Conservation (phyloP, 768 basidiomycete species). For the Boletus vermiculosoides region DNA sequence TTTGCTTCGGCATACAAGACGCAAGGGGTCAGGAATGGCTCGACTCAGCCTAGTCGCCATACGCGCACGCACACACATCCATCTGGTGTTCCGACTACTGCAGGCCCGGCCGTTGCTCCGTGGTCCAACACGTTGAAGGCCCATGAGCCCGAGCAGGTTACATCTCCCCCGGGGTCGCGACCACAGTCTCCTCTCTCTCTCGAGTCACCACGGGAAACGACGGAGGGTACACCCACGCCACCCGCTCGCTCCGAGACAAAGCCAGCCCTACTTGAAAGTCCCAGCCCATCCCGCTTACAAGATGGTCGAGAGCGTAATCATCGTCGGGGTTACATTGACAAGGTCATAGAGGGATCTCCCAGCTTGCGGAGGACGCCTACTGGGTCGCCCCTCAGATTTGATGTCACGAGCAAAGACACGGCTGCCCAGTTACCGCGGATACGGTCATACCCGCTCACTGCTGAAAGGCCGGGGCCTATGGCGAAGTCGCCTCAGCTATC, state of each 20-base stretch:
- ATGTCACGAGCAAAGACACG: slow-evolving; percentile 21
- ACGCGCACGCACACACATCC: slow-evolving; percentile 51
- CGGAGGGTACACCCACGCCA: slow-evolving; percentile 8
- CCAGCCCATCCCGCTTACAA: slow-evolving; percentile 7
- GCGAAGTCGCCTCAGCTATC: slow-evolving; percentile 10
- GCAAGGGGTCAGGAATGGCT: slow-evolving; percentile 24
- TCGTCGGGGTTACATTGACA: slow-evolving; percentile 56
- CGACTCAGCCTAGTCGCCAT: slow-evolving; percentile 20
- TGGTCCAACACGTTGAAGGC: slow-evolving; percentile 30
- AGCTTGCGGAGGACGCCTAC: slow-evolving; percentile 47
- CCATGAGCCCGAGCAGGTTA: background rate
- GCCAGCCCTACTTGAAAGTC: slow-evolving; percentile 4
- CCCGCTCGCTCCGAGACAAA: slow-evolving; percentile 13
- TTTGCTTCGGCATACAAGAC: slow-evolving; percentile 50
- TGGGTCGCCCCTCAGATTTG: slow-evolving; percentile 40
- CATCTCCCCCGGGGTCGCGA: background rate
- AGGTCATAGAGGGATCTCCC: slow-evolving; percentile 30
- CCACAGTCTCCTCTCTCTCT: slow-evolving; percentile 19
- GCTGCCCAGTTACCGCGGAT: slow-evolving; percentile 29
- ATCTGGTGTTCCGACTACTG: slow-evolving; percentile 38
- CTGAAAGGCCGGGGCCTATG: background rate
- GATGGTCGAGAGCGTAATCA: slow-evolving; percentile 45
- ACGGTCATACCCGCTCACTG: slow-evolving; percentile 38
- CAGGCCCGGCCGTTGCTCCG: slow-evolving; percentile 37
- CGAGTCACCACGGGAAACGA: slow-evolving; percentile 17